Conservation (phyloP, 2,329 filamentous ascomycete species). For the Clonostachys chloroleuca region DNA sequence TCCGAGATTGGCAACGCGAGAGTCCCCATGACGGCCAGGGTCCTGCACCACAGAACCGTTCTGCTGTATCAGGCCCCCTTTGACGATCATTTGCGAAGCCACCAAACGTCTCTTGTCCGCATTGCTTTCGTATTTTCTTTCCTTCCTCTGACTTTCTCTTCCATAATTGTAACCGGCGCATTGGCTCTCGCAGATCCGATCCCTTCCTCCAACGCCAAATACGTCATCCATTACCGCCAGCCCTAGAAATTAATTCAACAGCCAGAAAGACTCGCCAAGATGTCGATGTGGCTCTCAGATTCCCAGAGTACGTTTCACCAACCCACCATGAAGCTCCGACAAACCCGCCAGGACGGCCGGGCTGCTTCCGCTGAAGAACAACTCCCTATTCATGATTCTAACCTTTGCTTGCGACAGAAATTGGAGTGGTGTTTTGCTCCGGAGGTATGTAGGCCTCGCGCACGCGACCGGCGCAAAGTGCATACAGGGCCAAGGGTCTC, state of each 20-base stretch:
- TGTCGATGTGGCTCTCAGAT: conserved; percentile 97
- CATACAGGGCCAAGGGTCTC: neutral
- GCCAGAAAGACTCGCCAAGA: conserved; percentile 27
- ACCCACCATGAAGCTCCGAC: conserved; percentile 3
- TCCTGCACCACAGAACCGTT: too few species aligned
- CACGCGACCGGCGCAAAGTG: neutral
- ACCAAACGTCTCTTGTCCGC: too few species aligned
- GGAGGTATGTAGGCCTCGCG: conserved; percentile 64
- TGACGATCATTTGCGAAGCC: too few species aligned
- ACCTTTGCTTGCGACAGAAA: conserved; percentile 56
- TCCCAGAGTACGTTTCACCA: conserved; percentile 71
- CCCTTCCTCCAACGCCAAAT: neutral
- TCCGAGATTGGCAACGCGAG: too few species aligned
- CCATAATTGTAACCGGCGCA: too few species aligned
- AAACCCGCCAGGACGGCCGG: neutral
- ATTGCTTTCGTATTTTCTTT: too few species aligned
- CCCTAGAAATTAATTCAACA: neutral
- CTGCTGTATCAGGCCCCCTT: too few species aligned
- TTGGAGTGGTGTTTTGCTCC: conserved; percentile 96
- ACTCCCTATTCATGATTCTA: conserved; percentile 13
- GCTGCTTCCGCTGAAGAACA: neutral
- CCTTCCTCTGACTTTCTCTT: too few species aligned
- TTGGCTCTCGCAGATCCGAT: neutral
- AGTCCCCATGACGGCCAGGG: too few species aligned
- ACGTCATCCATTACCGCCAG: neutral